Evolutionary conservation across 441 rosid genomes (phyloP), one percentile per base, ranked within the genome.

Genomic region (Viola pubescens): DNA sequence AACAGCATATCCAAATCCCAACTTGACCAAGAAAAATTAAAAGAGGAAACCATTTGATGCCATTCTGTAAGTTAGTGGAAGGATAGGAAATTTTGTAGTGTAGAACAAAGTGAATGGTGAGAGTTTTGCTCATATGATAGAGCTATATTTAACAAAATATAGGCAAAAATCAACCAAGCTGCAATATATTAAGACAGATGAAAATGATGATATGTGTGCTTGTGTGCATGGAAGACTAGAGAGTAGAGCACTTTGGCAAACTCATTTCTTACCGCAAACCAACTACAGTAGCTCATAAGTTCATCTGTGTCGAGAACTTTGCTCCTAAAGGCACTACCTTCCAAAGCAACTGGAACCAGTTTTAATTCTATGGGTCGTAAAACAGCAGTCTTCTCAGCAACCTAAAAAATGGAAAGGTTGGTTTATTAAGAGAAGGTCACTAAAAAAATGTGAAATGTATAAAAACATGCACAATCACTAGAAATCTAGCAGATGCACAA

Each of bases 291-390:
- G 75, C 86, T 78, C 86, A 89, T 83, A 64, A 92, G 94, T 72
- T 92, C 98, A 74, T 92, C 98, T 3, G 79, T 56, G 70, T 92
- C 98, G 59, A 92, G 85, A 81, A 92, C 85, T 76, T 92, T 92
- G 82, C 80, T 84, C 77, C 97, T 76, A 78, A 92, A 89, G 56
- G 98, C 97, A 79, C 96, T 89, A 59, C 97, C 91, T 79, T 89
- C 98, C 74, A 92, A 70, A 67, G 97, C 89, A 72, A 79, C 83
- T 49, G 98, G 98, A 69, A 92, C 92, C 72, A 86, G 92, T 78
- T 92, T 87, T 62, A 92, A 72, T 73, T 92, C 98, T 70, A 81
- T 70, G n/a, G 98, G 98, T 60, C 95, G 86, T 71, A 92, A 73
- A 70, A 92, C 66, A 48, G 89, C 61, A 9, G 94, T 87, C 85